These are phyloP conservation scores for Leccinum ochraceum DNA, from an alignment of 768 basidiomycete genomes.

Conservation along the genomic window DNA sequence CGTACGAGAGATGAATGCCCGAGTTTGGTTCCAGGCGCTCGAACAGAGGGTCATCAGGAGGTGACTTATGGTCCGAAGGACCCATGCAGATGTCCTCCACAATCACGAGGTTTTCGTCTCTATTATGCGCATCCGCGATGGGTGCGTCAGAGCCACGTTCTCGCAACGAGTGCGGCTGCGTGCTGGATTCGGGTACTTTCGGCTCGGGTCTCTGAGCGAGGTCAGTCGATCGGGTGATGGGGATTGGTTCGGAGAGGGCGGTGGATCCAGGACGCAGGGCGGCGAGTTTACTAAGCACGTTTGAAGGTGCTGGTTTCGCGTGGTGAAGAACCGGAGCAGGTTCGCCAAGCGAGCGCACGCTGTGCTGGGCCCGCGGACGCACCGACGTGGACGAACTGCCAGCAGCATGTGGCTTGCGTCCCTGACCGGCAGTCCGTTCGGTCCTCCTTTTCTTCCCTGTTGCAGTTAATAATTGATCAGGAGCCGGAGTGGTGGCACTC, in stretches of 20 bases:
- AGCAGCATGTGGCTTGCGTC: conserved; percentile 20
- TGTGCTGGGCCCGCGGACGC: conserved; percentile 17
- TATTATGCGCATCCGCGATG: conserved; percentile 13
- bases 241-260: conserved; percentile 14
- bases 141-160: conserved; percentile 10
- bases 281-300: conserved; percentile 53
- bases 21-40: conserved; percentile 88
- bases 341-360: conserved; percentile 10
- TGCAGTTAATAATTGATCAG: neutral
- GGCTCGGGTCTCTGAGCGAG: conserved; percentile 22
- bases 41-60: conserved; percentile 75
- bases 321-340: conserved; percentile 11
- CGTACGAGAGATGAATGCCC: conserved; percentile 79
- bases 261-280: conserved; percentile 30
- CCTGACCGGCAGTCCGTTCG: conserved; percentile 27
- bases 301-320: conserved; percentile 48
- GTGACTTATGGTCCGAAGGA: conserved; percentile 71
- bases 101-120: conserved; percentile 67
- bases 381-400: conserved; percentile 11
- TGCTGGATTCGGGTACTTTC: conserved; percentile 11
- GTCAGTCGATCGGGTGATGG: conserved; percentile 34
- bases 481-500: conserved; percentile 20
- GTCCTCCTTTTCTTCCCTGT: conserved; percentile 48
- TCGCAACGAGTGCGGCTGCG: neutral
- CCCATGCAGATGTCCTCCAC: conserved; percentile 79